Base-by-base conservation (phyloP, 345 rosid species). In the Arabis alpina region DNA sequence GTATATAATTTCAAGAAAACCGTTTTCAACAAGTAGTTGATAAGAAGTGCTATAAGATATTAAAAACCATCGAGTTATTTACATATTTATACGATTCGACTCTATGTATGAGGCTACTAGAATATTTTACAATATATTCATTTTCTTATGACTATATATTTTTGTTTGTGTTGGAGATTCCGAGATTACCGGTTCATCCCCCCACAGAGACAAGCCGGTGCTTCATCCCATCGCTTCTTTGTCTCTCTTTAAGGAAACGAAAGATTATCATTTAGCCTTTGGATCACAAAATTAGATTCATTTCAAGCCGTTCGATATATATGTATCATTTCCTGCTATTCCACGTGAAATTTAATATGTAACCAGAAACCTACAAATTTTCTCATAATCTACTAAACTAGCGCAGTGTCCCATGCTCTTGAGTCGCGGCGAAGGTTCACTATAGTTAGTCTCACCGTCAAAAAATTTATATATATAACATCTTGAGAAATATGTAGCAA, bases 231-330 rank as follows among this genome's bases (percentile, higher is more conserved):
- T 72, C 37, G 64, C 71, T 45, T 72, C 37, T 14, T 42, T 58
- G 71, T 72, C 57, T 55, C 53, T 64, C 71, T 47, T 47, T 64
- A 72, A 64, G 71, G 59, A 72, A 72, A 64, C 65, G 59, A 64
- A 9, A 39, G 8, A 47, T 25, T 45, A 61, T 52, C 27, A 34
- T 53, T 63, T 30, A 45, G 64, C 55, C 70, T 11, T 54, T 37
- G 8, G 57, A 37, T 63, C 64, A 24, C 13, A 45, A 25, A 30
- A 2, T 2, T 34, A 47, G 15, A 62, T 72, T 37, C 19, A 64
- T 47, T 54, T 23, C n/a, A 16, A 25, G 24, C 69, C 47, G 50
- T 64, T 47, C 43, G 58, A 64, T 64, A 3, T 54, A 44, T 36
- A 10, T 36, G 10, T 36, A 36, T 2, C 44, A 60, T 36, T 42